phyloP scores from a whole-genome alignment of 805 yeast genomes.

The Candida golubevii region DNA sequence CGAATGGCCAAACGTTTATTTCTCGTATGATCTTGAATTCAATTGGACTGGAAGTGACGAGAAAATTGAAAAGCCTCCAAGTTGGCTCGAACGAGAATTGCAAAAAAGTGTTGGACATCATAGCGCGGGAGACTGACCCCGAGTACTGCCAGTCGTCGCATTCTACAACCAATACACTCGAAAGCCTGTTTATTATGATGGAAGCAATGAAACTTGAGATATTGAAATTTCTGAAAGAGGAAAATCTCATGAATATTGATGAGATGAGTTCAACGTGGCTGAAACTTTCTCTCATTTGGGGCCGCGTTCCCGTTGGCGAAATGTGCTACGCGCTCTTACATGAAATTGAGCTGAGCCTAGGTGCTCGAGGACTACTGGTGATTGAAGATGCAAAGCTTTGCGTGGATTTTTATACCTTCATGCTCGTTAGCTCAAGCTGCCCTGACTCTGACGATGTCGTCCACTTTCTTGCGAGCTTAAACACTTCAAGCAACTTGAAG shows the following conservation, averaged over 20 bases:
- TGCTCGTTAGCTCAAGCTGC: conserved; percentile 5
- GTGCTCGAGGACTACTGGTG: background rate
- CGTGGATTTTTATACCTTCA: conserved; percentile 11
- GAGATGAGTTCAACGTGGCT: conserved; percentile 8
- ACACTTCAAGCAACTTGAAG: background rate
- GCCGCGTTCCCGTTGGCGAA: conserved; percentile 1
- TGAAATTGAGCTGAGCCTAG: conserved; percentile 7
- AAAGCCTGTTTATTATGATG: no score
- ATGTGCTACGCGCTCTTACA: conserved; percentile 1
- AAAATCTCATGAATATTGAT: background rate
- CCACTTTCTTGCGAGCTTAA: background rate
- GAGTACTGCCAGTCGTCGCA: conserved; percentile 7
- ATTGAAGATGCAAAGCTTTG: conserved; percentile 12
- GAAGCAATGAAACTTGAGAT: conserved; percentile 5
- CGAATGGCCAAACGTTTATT: conserved; percentile 10
- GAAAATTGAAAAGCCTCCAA: conserved; percentile 1
- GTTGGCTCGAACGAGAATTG: conserved; percentile 2
- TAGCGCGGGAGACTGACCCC: conserved; percentile 5
- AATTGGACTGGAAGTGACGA: conserved; percentile 10
- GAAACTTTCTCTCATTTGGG: conserved; percentile 4
- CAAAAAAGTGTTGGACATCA: conserved; percentile 4
- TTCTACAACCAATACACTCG: no score
- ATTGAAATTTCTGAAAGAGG: conserved; percentile 1
- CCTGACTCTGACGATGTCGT: conserved; percentile 2
- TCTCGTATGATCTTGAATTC: conserved; percentile 13